Percentiles rank a stretch among this genome's conserved stretches.
These are phyloP conservation scores for Letharia columbiana DNA, from an alignment of 495 filamentous ascomycete genomes.

Conservation along the genomic window DNA sequence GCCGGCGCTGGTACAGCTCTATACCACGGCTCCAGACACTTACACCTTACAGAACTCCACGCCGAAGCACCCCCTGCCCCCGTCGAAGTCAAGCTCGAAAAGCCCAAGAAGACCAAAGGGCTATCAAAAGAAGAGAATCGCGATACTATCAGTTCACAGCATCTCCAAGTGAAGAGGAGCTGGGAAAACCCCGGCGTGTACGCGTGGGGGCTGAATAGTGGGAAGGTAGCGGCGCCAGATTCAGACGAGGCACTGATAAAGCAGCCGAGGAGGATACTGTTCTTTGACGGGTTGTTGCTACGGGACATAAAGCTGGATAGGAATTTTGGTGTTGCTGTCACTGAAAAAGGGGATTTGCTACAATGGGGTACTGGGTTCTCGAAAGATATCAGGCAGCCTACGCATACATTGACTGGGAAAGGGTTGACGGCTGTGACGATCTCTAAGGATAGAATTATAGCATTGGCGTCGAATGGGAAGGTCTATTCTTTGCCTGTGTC, in stretches of 20 bases:
- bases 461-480: constrained; percentile 63
- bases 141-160: constrained; percentile 65
- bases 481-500: constrained; percentile 85
- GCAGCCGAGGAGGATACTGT: constrained; percentile 65
- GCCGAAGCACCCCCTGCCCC: constrained; percentile 42
- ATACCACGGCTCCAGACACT: constrained; percentile 15
- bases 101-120: constrained; percentile 40
- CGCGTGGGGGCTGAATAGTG: constrained; percentile 86
- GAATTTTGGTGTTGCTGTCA: constrained; percentile 79
- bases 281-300: constrained; percentile 77
- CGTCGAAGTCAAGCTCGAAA: constrained; percentile 51
- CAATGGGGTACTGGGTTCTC: constrained; percentile 85
- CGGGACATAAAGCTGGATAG: constrained; percentile 80
- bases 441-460: constrained; percentile 75
- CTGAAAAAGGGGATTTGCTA: constrained; percentile 78
- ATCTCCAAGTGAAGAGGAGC: constrained; percentile 78
- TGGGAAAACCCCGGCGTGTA: constrained; percentile 87
- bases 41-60: constrained; percentile 27
- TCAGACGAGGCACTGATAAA: constrained; percentile 70
- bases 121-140: constrained; percentile 57
- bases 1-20: constrained; percentile 13
- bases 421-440: constrained; percentile 61
- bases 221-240: constrained; percentile 74
- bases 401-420: constrained; percentile 70
- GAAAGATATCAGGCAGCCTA: constrained; percentile 46